Conservation (phyloP, 1,139 yeast genomes). For the Casaregolazyma suthepensis region DNA sequence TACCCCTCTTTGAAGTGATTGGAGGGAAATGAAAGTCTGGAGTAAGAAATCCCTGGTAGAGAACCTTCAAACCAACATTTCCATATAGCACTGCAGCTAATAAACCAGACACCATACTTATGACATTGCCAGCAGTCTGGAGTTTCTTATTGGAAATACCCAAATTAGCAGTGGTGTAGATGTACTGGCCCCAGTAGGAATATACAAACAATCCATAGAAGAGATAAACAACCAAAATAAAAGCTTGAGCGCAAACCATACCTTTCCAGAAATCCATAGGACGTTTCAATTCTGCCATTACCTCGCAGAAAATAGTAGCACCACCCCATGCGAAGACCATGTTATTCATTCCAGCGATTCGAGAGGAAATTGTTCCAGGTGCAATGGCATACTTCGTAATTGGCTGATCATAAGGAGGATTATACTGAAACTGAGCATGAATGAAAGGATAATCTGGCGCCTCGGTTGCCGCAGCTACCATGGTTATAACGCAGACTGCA, state of each 20-base stretch:
- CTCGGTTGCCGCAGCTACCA: conserved; percentile 35
- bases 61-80: conserved; percentile 40
- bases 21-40: conserved; percentile 34
- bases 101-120: conserved; percentile 36
- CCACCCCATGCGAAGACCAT: conserved; percentile 46
- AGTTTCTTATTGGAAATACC: conserved; percentile 33
- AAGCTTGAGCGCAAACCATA: conserved; percentile 38
- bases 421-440: conserved; percentile 28
- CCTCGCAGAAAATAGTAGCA: conserved; percentile 41
- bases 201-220: conserved; percentile 40
- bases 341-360: conserved; percentile 38
- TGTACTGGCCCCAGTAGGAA: conserved; percentile 40
- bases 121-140: conserved; percentile 40
- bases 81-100: conserved; percentile 43
- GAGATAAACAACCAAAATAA: conserved; percentile 37
- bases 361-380: conserved; percentile 23
- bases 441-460: conserved; percentile 31
- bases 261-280: conserved; percentile 46
- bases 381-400: conserved; percentile 27
- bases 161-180: conserved; percentile 40
- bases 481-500: conserved; percentile 37
- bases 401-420: conserved; percentile 24
- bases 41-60: conserved; percentile 36
- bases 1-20: conserved; percentile 31
- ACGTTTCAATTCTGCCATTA: conserved; percentile 42